These are phyloP conservation scores for Citeromyces nyonsensis DNA, from an alignment of 805 yeast species.

Conservation along the genomic window DNA sequence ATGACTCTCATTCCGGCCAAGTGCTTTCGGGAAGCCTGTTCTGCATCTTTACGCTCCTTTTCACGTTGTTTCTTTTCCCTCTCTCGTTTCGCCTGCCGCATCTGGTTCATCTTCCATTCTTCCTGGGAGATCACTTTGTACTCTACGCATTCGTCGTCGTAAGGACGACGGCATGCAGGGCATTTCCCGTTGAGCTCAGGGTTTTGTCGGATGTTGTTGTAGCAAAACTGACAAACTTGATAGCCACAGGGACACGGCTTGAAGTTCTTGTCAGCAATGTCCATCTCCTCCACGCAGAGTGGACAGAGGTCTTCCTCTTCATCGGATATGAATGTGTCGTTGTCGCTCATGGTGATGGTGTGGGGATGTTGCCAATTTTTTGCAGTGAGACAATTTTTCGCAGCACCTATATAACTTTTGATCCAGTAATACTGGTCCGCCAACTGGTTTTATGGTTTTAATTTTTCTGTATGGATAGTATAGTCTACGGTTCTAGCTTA, in stretches of 20 bases:
- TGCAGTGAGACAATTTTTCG: not conserved
- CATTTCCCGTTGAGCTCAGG: conserved; percentile 93
- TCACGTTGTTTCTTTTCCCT: conserved; percentile 74
- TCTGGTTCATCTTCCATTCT: conserved; percentile 73
- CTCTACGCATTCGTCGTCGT: conserved; percentile 87
- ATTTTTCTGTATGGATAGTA: too few species aligned
- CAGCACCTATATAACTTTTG: too few species aligned
- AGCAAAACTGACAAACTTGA: conserved; percentile 96
- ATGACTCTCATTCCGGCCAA: conserved; percentile 96
- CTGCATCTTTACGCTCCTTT: conserved; percentile 84
- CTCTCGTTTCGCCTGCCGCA: conserved; percentile 68
- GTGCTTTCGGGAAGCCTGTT: conserved; percentile 71
- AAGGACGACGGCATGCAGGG: conserved; percentile 92
- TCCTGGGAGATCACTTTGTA: conserved; percentile 74
- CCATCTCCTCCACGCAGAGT: conserved; percentile 95
- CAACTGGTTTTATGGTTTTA: too few species aligned
- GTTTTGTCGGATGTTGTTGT: conserved; percentile 88
- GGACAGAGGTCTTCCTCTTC: conserved; percentile 83
- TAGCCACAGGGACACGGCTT: conserved; percentile 99
- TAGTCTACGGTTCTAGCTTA: too few species aligned
- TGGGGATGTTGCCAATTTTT: not conserved
- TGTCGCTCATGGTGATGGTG: conserved; percentile 11
- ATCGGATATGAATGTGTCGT: conserved; percentile 53
- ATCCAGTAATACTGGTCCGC: too few species aligned
- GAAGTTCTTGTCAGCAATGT: conserved; percentile 87